These are phyloP conservation scores for Erysiphe pulchra DNA, from an alignment of 2,329 filamentous ascomycete genomes.

Conservation along the genomic window DNA sequence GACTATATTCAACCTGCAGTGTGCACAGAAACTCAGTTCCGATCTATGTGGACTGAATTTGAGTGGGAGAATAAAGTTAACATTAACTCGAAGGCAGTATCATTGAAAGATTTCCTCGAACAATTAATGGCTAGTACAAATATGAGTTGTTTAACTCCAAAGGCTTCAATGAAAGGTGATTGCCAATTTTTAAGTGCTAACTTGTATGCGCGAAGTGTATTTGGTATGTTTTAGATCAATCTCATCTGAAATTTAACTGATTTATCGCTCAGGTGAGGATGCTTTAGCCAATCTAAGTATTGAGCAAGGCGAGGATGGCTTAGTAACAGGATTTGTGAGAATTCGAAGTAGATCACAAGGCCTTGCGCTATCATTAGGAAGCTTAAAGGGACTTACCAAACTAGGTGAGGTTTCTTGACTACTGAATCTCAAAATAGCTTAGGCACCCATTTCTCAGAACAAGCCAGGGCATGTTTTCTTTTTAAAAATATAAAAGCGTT, in stretches of 20 bases:
- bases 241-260: conserved; percentile 5
- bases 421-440: neutral
- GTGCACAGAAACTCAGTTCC: conserved; percentile 94
- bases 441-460: too few species aligned
- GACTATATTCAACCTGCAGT: conserved; percentile 96
- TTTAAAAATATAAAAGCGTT: too few species aligned
- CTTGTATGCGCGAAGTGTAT: conserved; percentile 85
- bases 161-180: conserved; percentile 87
- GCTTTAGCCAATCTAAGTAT: conserved; percentile 92
- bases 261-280: conserved; percentile 52
- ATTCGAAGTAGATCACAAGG: conserved; percentile 96
- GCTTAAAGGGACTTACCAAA: conserved; percentile 83
- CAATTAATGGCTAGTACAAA: conserved; percentile 95
- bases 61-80: conserved; percentile 99
- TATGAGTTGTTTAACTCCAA: conserved; percentile 93
- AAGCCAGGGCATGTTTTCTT: too few species aligned
- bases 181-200: conserved; percentile 97
- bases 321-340: conserved; percentile 88
- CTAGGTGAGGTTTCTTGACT: conserved; percentile 20
- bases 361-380: conserved; percentile 75
- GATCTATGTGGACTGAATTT: conserved; percentile 99
- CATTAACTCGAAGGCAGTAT: conserved; percentile 93
- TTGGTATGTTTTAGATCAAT: conserved; percentile 42
- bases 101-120: conserved; percentile 70
- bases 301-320: conserved; percentile 87